Percentiles rank a stretch among this genome's conserved stretches.
Evolutionary conservation across 148 eudicot genomes (phyloP).

Genomic region (Camellia lanceoleosa): DNA sequence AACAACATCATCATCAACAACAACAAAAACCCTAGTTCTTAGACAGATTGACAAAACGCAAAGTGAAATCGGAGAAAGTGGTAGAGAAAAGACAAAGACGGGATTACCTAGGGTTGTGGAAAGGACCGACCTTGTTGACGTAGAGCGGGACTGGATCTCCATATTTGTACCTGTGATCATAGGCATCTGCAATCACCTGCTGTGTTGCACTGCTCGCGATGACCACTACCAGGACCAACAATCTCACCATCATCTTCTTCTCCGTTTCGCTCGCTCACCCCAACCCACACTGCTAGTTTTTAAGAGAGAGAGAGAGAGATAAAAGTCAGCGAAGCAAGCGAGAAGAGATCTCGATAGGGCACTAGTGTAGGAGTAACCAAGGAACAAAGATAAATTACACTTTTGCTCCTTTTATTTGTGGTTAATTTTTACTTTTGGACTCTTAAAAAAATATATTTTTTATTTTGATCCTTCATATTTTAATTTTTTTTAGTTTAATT

Average conservation of each 20-base stretch:
- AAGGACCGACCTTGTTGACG: slow-evolving; percentile 61
- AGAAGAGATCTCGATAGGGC: background rate
- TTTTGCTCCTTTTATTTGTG: too few relatives aligned
- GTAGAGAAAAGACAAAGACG: background rate
- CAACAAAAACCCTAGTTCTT: background rate
- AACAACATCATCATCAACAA: background rate
- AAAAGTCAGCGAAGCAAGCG: background rate
- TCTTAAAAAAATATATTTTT: too few relatives aligned
- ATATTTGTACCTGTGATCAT: slow-evolving; percentile 61
- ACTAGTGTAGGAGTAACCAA: too few relatives aligned
- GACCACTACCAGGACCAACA: slow-evolving; percentile 11
- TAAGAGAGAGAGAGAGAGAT: background rate
- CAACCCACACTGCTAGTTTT: background rate
- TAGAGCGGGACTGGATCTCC: slow-evolving; percentile 56
- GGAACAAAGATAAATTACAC: too few relatives aligned
- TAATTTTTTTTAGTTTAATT: too few relatives aligned
- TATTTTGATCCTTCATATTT: too few relatives aligned
- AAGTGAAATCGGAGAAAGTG: background rate
- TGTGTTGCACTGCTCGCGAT: slow-evolving; percentile 11
- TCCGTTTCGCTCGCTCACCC: background rate
- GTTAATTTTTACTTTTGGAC: too few relatives aligned
- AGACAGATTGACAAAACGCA: background rate
- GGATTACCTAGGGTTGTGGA: slow-evolving; percentile 55
- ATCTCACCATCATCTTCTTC: slow-evolving; percentile 15
- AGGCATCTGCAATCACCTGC: slow-evolving; percentile 39